Conservation (phyloP, 2,329 filamentous ascomycete species). For the Phialophora verrucosa region DNA sequence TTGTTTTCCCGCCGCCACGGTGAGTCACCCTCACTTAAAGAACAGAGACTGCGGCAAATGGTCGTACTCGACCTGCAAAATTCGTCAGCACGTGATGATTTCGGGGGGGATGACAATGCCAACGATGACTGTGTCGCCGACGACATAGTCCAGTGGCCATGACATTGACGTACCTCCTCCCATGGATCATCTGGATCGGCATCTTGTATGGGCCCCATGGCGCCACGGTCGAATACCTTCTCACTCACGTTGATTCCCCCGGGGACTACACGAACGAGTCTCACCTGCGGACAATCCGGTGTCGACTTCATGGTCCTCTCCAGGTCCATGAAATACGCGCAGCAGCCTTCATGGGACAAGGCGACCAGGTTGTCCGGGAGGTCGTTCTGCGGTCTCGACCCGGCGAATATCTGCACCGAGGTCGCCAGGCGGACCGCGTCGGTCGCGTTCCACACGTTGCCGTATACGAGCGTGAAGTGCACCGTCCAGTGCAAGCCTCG, state of each 20-base stretch:
- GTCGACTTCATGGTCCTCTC: constrained; percentile 25
- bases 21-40: constrained; percentile 20
- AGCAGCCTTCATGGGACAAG: constrained; percentile 36
- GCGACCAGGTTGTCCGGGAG: constrained; percentile 36
- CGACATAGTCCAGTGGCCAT: neutral
- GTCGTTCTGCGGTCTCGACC: constrained; percentile 32
- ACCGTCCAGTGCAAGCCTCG: constrained; percentile 30
- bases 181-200: constrained; percentile 31
- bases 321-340: constrained; percentile 35
- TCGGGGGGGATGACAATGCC: neutral
- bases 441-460: constrained; percentile 38
- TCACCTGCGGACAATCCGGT: constrained; percentile 25
- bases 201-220: constrained; percentile 21
- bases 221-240: constrained; percentile 34
- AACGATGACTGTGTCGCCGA: neutral
- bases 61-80: constrained; percentile 9
- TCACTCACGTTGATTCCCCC: constrained; percentile 33
- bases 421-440: constrained; percentile 35
- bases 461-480: constrained; percentile 37
- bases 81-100: neutral
- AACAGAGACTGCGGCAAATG: constrained; percentile 29
- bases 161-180: constrained; percentile 21
- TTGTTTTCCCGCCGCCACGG: neutral
- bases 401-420: constrained; percentile 36
- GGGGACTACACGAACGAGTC: constrained; percentile 31